Conservation (phyloP, 2,329 filamentous ascomycete species). For the Trichophyton benhamiae region DNA sequence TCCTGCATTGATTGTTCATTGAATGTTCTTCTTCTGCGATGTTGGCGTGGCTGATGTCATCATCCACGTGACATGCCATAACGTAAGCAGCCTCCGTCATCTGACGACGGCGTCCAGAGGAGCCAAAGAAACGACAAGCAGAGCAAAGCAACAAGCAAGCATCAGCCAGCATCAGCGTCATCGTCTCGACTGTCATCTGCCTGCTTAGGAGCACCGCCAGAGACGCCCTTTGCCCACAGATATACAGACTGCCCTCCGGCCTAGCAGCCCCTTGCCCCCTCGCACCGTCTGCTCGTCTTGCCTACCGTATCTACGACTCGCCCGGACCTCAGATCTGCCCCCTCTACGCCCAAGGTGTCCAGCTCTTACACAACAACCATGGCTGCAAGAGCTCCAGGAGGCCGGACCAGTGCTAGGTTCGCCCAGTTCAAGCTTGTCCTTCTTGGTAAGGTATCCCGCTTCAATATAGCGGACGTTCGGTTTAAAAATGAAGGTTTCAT, state of each 20-base stretch:
- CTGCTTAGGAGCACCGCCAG: background rate
- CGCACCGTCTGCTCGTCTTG: background rate
- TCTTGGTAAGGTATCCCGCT: constrained; percentile 58
- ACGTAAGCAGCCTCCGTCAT: constrained; percentile 1
- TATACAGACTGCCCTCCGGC: background rate
- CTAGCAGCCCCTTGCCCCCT: background rate
- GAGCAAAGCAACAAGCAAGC: background rate
- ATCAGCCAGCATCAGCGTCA: background rate
- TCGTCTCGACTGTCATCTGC: background rate
- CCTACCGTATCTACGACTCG: background rate
- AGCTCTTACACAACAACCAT: constrained; percentile 41
- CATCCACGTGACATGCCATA: background rate
- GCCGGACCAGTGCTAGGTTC: constrained; percentile 62
- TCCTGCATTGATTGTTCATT: too few relatives aligned
- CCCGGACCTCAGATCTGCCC: background rate
- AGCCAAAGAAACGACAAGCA: background rate
- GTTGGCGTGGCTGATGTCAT: background rate
- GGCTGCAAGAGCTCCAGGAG: constrained; percentile 69
- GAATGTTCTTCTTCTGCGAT: too few relatives aligned
- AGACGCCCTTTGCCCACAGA: background rate
- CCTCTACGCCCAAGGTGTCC: background rate
- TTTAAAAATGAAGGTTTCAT: constrained; percentile 15
- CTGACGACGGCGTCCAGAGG: background rate
- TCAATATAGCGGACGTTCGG: background rate
- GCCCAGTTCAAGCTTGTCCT: constrained; percentile 98